Conservation (phyloP, 768 basidiomycete species). For the Leccinum variicolor region DNA sequence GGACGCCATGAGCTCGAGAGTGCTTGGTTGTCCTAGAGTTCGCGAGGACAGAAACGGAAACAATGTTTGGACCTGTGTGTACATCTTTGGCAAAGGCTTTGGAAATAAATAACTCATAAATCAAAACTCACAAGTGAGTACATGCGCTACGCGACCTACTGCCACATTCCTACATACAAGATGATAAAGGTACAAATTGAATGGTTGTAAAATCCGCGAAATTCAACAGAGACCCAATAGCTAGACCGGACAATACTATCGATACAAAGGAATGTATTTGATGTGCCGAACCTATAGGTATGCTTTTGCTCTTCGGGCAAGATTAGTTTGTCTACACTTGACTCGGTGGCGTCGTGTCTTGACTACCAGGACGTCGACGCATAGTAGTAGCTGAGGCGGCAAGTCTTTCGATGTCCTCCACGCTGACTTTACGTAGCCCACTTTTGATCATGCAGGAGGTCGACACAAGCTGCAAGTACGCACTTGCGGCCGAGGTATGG, state of each 20-base stretch:
- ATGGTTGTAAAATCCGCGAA: neutral
- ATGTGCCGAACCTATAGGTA: neutral
- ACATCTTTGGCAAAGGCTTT: slow-evolving; percentile 22
- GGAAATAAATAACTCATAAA: slow-evolving; percentile 19
- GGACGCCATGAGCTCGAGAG: slow-evolving; percentile 29
- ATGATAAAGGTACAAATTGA: neutral
- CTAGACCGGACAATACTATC: neutral
- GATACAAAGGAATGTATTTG: neutral
- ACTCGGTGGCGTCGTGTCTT: neutral
- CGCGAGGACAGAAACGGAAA: slow-evolving; percentile 13
- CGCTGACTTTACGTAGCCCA: slow-evolving; percentile 2
- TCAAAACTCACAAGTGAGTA: neutral
- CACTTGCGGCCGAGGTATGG: neutral
- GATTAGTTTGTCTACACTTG: neutral
- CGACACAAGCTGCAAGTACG: neutral
- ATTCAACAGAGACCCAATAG: neutral
- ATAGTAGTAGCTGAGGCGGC: slow-evolving; percentile 7
- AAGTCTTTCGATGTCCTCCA: slow-evolving; percentile 15
- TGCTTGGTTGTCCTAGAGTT: neutral
- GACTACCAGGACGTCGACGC: neutral
- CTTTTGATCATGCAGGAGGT: neutral
- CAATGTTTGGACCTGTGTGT: slow-evolving; percentile 21
- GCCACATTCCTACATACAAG: neutral
- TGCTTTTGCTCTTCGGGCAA: neutral
- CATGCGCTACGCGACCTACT: too few species aligned